A percentile compares a stretch with the other conserved stretches of the same genome.
These are phyloP conservation scores for Tolypocladium album DNA, from an alignment of 2,329 filamentous ascomycete genomes.

Conservation along the genomic window DNA sequence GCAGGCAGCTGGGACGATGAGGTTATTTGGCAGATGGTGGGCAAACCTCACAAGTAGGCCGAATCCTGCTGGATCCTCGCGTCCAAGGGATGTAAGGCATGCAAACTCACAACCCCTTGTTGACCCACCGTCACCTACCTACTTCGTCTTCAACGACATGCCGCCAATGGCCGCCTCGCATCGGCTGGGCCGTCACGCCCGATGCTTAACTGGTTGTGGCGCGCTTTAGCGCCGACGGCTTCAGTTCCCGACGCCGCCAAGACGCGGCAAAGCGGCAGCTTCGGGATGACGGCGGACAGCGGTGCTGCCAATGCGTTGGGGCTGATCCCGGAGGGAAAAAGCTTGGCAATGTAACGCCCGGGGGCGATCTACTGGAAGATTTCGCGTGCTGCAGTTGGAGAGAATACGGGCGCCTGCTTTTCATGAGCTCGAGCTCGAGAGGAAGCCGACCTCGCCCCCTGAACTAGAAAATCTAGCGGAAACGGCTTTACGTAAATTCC, in stretches of 20 bases:
- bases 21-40: not conserved
- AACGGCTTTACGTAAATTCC: not conserved
- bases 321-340: not conserved
- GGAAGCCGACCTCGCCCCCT: not conserved
- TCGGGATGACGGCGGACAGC: not conserved
- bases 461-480: too few species aligned
- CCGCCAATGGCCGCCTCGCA: not conserved
- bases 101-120: not conserved
- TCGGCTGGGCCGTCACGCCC: not conserved
- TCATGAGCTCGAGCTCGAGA: not conserved
- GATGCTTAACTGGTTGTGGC: not conserved
- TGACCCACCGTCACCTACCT: not conserved
- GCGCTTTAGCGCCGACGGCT: not conserved
- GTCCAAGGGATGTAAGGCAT: not conserved
- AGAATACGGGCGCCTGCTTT: not conserved
- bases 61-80: not conserved
- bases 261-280: not conserved
- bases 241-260: not conserved
- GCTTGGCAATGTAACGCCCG: not conserved
- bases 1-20: not conserved
- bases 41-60: not conserved
- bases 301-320: not conserved
- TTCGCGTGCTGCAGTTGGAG: not conserved
- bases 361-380: not conserved
- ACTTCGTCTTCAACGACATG: not conserved